These are phyloP conservation scores for Venturia oleaginea DNA, from an alignment of 2,329 filamentous ascomycete genomes.

Conservation along the genomic window DNA sequence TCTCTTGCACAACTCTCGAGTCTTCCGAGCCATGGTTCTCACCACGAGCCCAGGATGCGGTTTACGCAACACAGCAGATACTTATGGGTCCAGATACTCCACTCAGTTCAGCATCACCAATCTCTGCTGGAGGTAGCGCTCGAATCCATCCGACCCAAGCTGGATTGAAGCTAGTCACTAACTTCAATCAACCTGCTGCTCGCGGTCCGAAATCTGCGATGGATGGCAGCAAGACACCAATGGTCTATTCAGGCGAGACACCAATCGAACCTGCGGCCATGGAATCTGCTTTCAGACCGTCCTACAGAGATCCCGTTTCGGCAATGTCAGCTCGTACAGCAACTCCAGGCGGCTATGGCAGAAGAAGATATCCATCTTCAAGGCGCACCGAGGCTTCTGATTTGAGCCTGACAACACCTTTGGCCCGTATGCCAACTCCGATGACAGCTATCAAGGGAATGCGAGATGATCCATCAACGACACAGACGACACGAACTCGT, in stretches of 20 bases:
- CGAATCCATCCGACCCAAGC: conserved; percentile 64
- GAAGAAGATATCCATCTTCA: conserved; percentile 52
- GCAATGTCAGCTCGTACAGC: conserved; percentile 40
- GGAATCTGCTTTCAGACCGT: conserved; percentile 31
- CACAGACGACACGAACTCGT: neutral
- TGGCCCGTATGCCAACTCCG: conserved; percentile 8
- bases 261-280: conserved; percentile 65
- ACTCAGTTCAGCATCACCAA: conserved; percentile 16
- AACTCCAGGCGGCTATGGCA: conserved; percentile 55
- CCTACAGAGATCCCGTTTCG: conserved; percentile 3
- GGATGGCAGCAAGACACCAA: conserved; percentile 57
- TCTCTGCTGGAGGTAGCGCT: conserved; percentile 28
- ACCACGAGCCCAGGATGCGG: conserved; percentile 60
- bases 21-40: conserved; percentile 82
- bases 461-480: conserved; percentile 5
- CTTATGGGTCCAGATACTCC: conserved; percentile 41
- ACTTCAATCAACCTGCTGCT: conserved; percentile 55
- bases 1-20: conserved; percentile 82
- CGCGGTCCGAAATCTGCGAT: conserved; percentile 50
- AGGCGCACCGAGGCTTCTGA: conserved; percentile 23
- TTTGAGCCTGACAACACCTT: conserved; percentile 9
- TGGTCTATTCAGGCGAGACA: conserved; percentile 66
- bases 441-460: conserved; percentile 16
- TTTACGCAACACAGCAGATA: conserved; percentile 46
- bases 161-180: conserved; percentile 63